Base-by-base conservation (phyloP, 139 green algal genomes). In the Pleodorina starrii region DNA sequence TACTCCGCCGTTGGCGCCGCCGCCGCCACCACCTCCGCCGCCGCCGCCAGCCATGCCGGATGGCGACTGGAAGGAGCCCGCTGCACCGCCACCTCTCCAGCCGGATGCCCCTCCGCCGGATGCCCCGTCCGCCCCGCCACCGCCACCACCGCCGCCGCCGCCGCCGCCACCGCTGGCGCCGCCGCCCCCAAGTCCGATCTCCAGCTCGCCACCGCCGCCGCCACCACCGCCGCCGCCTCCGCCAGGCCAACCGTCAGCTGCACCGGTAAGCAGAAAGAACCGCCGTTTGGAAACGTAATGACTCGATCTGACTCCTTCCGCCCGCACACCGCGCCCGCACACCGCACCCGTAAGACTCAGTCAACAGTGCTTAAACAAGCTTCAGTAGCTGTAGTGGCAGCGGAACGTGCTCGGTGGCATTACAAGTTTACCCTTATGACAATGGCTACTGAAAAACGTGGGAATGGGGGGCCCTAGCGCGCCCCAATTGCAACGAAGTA, bases 101-200 rank as follows among this genome's bases (percentile, higher is more conserved):
- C 73, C 73, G 44, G 73, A 80, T 40, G 43, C 73, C 40, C 73
- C 73, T 40, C 63, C 63, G 11, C 63, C 63, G 63, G 63, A 73
- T 23, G 16, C 44, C 7, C 63, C 63, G 32, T 19, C 11, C 63
- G 25, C 73, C 0, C 40, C 42, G 6, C 73, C 42, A 40, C 73
- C 73, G 23, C 73, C 73, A 17, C 73, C 73, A 19, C 73, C 73
- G 0, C 71, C 71, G 19, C 36, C 38, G 17, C 36, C 71, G 40
- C 71, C 71, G 21, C 71, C 71, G 71, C 71, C 71, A 12, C 40
- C 71, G 17, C 38, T 5, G n/a, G 27, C 32, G 63, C 63, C 29
- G 25, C 63, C 25, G 21, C 63, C n/a, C 11, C 63, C 63, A 40
- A 35, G 16, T 4, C 27, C 32, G 63, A 23, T 16, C 19, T 73